These are phyloP conservation scores for Oryza longistaminata DNA, from an alignment of 176 grass and related monocot species.

Conservation along the genomic window DNA sequence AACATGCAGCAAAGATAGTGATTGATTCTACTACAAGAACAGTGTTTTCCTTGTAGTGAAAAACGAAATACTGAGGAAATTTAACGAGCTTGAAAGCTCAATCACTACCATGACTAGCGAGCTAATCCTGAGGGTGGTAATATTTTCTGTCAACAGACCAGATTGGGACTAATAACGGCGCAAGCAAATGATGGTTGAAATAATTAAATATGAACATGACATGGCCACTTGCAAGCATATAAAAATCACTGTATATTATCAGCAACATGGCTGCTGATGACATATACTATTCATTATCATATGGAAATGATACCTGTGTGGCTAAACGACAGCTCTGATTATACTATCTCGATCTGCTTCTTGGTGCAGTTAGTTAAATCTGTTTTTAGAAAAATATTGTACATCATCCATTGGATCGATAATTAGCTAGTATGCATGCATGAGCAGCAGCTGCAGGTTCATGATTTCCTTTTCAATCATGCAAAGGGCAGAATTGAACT, in stretches of 20 bases:
- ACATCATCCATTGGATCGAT: not conserved
- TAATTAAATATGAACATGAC: not conserved
- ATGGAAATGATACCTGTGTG: not conserved
- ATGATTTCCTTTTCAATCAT: not conserved
- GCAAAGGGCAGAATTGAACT: conserved; percentile 2
- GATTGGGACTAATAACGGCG: not conserved
- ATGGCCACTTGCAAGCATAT: not conserved
- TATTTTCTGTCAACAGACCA: not conserved
- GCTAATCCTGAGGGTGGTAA: no score
- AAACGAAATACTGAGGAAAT: not conserved
- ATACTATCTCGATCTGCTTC: not conserved
- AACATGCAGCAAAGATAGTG: no score
- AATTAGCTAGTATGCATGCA: no score
- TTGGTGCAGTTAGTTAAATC: not conserved
- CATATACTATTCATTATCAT: not conserved
- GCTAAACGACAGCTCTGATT: not conserved
- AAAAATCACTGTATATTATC: not conserved
- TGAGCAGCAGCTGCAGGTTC: not conserved
- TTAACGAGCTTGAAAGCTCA: not conserved
- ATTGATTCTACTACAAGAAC: not conserved
- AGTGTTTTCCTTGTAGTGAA: not conserved
- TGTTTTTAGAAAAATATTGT: not conserved
- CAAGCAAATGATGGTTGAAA: not conserved
- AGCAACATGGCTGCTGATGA: not conserved
- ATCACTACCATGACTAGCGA: no score